Conservation (phyloP, 2,329 filamentous ascomycete genomes). For the Monosporascus sp. region DNA sequence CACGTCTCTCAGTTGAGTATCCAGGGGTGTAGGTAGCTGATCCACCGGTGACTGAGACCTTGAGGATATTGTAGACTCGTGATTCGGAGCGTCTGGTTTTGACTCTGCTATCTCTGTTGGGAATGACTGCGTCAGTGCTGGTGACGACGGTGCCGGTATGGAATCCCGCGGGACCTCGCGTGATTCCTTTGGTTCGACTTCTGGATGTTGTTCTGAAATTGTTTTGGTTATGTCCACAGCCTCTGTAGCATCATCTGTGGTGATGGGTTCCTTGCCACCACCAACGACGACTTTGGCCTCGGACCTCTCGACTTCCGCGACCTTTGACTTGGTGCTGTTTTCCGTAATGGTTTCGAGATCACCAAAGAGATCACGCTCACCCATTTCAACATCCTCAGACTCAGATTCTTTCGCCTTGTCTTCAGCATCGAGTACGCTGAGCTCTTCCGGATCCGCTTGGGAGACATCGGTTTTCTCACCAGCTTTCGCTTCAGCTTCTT, state of each 20-base stretch:
- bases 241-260: neutral
- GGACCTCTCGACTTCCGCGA: neutral
- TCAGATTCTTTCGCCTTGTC: neutral
- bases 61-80: conserved; percentile 4
- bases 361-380: neutral
- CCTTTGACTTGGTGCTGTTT: neutral
- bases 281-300: conserved; percentile 2
- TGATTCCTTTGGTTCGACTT: conserved; percentile 36
- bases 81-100: conserved; percentile 1
- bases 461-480: neutral
- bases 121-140: conserved; percentile 19
- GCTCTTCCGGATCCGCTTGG: neutral
- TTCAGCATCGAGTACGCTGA: neutral
- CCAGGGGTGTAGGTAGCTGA: conserved; percentile 19
- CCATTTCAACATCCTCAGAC: neutral
- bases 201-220: conserved; percentile 22
- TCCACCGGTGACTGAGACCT: conserved; percentile 3
- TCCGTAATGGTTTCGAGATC: neutral
- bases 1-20: conserved; percentile 14
- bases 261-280: neutral
- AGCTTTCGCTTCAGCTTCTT: conserved; percentile 4
- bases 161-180: conserved; percentile 1
- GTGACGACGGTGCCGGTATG: conserved; percentile 12
- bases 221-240: neutral
- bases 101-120: conserved; percentile 6